Evolutionary conservation across 306 rosid genomes (phyloP).

Genomic region (Castanea crenata): DNA sequence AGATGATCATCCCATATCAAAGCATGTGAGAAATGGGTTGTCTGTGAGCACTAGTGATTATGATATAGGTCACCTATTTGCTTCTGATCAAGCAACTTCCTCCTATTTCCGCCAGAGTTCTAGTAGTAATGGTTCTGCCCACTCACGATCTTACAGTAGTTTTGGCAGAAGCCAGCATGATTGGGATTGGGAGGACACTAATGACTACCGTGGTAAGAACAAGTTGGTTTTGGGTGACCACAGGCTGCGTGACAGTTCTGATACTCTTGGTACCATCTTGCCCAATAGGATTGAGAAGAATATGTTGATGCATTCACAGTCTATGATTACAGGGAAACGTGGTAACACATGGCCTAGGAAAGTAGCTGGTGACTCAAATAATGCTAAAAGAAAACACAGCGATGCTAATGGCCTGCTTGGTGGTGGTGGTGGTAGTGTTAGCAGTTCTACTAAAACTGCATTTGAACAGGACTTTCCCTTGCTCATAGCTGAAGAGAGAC

Average conservation of each 20-base stretch:
- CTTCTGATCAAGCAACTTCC: constrained; percentile 16
- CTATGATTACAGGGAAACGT: constrained; percentile 16
- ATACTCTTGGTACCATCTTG: not conserved
- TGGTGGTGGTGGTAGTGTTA: constrained; percentile 1
- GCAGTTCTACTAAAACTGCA: not conserved
- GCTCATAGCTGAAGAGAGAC: constrained; percentile 19
- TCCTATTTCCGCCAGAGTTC: not conserved
- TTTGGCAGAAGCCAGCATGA: constrained; percentile 11
- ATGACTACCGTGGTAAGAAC: not conserved
- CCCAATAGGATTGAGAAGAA: constrained; percentile 19
- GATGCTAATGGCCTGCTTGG: constrained; percentile 3
- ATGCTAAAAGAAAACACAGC: not conserved
- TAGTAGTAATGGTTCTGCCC: constrained; percentile 2
- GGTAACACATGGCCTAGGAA: constrained; percentile 12
- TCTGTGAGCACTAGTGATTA: not conserved
- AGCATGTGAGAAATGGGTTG: not conserved
- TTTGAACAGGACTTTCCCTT: constrained; percentile 24
- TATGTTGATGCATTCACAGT: constrained; percentile 12
- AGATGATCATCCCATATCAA: not conserved
- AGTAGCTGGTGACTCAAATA: constrained; percentile 7
- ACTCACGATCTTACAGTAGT: constrained; percentile 18
- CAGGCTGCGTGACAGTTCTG: constrained; percentile 4
- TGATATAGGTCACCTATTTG: not conserved
- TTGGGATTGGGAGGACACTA: constrained; percentile 15
- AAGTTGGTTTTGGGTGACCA: constrained; percentile 8